phyloP scores from a whole-genome alignment of 2,329 filamentous ascomycete species.

The Gnomoniopsis sp. region DNA sequence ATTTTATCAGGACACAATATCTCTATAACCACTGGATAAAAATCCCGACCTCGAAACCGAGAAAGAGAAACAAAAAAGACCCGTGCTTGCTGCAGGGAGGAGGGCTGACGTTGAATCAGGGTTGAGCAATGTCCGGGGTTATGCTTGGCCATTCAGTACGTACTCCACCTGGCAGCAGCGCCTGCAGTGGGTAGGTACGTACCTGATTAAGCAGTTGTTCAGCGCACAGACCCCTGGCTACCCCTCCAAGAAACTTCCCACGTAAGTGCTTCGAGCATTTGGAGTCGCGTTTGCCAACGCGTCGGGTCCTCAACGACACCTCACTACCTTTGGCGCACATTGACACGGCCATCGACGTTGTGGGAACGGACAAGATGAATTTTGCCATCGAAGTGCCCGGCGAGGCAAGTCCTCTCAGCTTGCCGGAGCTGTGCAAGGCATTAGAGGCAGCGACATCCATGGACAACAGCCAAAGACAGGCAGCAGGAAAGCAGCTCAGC shows the following conservation, averaged over 20 bases:
- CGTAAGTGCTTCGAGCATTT: too few species aligned
- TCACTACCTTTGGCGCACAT: not conserved
- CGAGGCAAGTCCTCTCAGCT: constrained; percentile 70
- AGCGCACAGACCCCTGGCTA: too few species aligned
- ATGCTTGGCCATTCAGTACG: not conserved
- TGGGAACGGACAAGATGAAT: constrained; percentile 46
- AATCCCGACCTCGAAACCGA: too few species aligned
- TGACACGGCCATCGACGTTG: not conserved
- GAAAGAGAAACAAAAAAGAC: too few species aligned
- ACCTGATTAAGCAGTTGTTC: not conserved
- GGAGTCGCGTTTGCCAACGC: not conserved
- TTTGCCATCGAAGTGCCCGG: constrained; percentile 76
- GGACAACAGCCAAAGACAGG: constrained; percentile 60
- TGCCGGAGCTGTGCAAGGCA: constrained; percentile 61
- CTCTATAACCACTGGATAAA: too few species aligned
- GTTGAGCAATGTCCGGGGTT: not conserved
- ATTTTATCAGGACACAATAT: too few species aligned
- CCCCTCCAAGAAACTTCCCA: too few species aligned
- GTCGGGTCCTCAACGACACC: not conserved
- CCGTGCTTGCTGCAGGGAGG: not conserved
- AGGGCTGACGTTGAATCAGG: not conserved
- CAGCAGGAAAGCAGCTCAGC: constrained; percentile 66
- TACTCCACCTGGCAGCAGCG: not conserved
- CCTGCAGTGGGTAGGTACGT: not conserved
- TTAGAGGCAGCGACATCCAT: constrained; percentile 62